Evolutionary conservation across 2,329 filamentous ascomycete species (phyloP), one percentile per base, ranked within the genome.

Genomic region (Alternaria gansuensis): DNA sequence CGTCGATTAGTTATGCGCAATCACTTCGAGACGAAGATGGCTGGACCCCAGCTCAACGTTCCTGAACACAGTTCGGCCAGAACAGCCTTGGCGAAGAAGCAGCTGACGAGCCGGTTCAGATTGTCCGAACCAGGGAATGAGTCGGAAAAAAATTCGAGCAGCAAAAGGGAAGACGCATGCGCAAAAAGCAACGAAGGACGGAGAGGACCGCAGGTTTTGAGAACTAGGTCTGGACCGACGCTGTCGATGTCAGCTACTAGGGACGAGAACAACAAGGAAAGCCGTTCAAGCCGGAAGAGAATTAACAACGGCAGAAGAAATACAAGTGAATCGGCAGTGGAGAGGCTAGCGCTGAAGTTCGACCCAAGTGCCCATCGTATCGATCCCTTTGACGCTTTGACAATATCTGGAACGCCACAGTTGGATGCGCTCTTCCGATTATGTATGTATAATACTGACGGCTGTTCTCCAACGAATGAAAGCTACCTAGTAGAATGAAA

Each of bases 1-100:
- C 68, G 67, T 5, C 65, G 67, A 6, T 37, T 70, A 14, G 70
- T 73, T 3, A 73, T 72, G 71, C 64, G 62, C 17, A 71, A 73
- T 41, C 69, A 71, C 60, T 71, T 72, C 39, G 66, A 72, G 3
- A 61, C 46, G 2, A 67, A 67, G 53, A 55, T 46, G 29, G 36
- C 60, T 31, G 43, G 34, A 4, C 51, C 51, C 2, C 50, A 39
- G 24, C 55, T 28, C 10, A 58, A 57, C 24, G 40, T 55, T 11
- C 62, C 65, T n/a, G 65, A 67, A 36, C 13, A 58, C 17, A 68
- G 52, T 46, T 72, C 69, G 3, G 60, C 57, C n/a, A 68, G 54
- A 11, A 69, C 69, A 6, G 65, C 67, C 24, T 54, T 67, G 58
- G 62, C 68, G 9, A 64, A 63, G 48, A 58, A 51, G 31, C 62